Evolutionary conservation across 306 rosid genomes (phyloP), one percentile per base, ranked within the genome.

Genomic region (Gastrolobium bilobum): DNA sequence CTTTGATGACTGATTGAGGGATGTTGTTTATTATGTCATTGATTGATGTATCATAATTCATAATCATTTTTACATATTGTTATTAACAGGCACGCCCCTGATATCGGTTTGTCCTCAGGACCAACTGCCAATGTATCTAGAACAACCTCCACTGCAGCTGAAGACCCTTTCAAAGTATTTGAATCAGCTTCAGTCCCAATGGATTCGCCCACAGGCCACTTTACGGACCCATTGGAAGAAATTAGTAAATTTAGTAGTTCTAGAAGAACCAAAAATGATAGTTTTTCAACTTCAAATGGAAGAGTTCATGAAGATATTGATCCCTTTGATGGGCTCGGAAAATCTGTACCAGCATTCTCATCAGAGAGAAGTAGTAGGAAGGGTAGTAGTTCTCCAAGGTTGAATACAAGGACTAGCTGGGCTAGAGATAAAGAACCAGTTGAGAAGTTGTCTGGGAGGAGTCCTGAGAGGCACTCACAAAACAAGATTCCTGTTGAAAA

Each of bases 311-410:
- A 91, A 79, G 89, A 90, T 83, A 61, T 86, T 14, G 94, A 96
- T 83, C 99, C 99, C 59, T 96, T 96, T 87, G 92, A 83, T 1
- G 90, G 91, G 72, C 99, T 96, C 81, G 91, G 97, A 40, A 89
- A 87, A 84, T 87, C 99, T 64, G 85, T 89, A 67, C 89, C 98
- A 4, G 81, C 97, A 66, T 88, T 91, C 87, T 87, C 91, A 63
- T 84, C 93, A 2, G 98, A 87, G 73, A 86, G 85, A 78, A 90
- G 76, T 79, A 88, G 78, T 64, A 95, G 77, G 69, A 92, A 82
- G 82, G 94, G 80, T 58, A 83, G 83, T 54, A 88, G 85, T 77
- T 89, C 86, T 78, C 58, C 88, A 56, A 85, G 85, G 82, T 72
- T 84, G 75, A 88, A 89, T 61, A 48, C 71, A 50, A 86, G 79